Evolutionary conservation across 2,329 filamentous ascomycete genomes (phyloP).

Genomic region (Aspergillus sp.): DNA sequence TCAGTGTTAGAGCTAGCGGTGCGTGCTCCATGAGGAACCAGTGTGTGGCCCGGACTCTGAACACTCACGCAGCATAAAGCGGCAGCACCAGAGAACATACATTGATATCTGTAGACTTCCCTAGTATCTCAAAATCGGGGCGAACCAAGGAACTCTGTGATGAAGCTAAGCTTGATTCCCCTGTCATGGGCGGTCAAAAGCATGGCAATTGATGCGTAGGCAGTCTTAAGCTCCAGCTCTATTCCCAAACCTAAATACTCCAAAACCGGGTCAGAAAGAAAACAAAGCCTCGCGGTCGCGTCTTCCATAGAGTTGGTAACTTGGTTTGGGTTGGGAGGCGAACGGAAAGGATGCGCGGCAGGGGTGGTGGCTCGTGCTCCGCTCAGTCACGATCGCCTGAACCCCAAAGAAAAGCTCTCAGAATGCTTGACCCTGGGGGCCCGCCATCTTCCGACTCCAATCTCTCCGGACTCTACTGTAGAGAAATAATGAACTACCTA

Average conservation of each 20-base stretch:
- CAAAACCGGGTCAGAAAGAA: background rate
- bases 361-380: constrained; percentile 5
- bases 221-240: background rate
- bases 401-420: constrained; percentile 7
- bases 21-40: too few species aligned
- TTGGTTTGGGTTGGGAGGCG: background rate
- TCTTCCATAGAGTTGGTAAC: background rate
- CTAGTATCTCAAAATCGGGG: background rate
- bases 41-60: too few species aligned
- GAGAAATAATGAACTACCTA: constrained; percentile 25
- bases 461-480: constrained; percentile 4
- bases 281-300: background rate
- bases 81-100: too few species aligned
- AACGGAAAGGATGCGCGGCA: background rate
- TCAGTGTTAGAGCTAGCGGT: too few species aligned
- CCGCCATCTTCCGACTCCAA: constrained; percentile 3
- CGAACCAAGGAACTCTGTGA: background rate
- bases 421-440: constrained; percentile 1
- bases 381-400: constrained; percentile 3
- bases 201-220: background rate
- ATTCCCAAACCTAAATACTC: background rate
- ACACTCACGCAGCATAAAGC: too few species aligned
- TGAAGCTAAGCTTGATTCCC: too few species aligned
- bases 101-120: too few species aligned
- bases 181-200: background rate